Percentiles rank a stretch among this genome's conserved stretches.
These are phyloP conservation scores for Streptanthus diversifolius DNA, from an alignment of 345 rosid genomes.

Conservation along the genomic window DNA sequence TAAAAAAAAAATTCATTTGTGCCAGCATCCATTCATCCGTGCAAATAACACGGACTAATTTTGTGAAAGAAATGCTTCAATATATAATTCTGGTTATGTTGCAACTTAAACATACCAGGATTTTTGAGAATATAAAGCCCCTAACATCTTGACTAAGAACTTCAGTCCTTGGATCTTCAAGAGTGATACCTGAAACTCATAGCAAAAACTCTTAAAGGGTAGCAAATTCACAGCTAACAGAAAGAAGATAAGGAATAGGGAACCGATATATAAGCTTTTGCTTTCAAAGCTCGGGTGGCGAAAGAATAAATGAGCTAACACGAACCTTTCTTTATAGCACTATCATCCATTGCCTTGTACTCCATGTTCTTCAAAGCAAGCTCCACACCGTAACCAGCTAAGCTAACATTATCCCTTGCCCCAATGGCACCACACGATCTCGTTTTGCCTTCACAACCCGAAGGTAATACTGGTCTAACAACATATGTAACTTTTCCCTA, in stretches of 20 bases:
- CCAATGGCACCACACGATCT: slow-evolving; percentile 87
- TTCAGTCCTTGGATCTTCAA: slow-evolving; percentile 97
- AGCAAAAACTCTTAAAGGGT: slow-evolving; percentile 11
- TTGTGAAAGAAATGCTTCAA: slow-evolving; percentile 3
- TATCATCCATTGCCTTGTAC: slow-evolving; percentile 98
- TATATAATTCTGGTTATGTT: not conserved
- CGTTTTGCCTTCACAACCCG: slow-evolving; percentile 71
- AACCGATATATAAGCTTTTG: not conserved
- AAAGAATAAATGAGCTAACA: slow-evolving; percentile 1
- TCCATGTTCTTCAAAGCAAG: slow-evolving; percentile 99
- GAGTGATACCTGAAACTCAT: slow-evolving; percentile 75
- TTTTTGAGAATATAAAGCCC: slow-evolving; percentile 96
- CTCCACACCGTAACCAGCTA: slow-evolving; percentile 99
- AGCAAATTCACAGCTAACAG: slow-evolving; percentile 4
- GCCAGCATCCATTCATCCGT: not conserved
- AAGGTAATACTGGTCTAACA: slow-evolving; percentile 89
- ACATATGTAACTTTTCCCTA: slow-evolving; percentile 88
- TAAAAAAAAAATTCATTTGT: not conserved
- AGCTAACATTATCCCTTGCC: slow-evolving; percentile 60
- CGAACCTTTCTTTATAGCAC: slow-evolving; percentile 83
- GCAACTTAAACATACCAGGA: slow-evolving; percentile 59
- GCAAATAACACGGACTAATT: slow-evolving; percentile 3
- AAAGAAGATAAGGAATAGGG: not conserved
- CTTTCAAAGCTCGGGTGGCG: not conserved
- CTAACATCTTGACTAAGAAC: slow-evolving; percentile 99